Evolutionary conservation across 805 yeast genomes (phyloP), one percentile per base, ranked within the genome.

Genomic region (Monosporozyma siamensis): DNA sequence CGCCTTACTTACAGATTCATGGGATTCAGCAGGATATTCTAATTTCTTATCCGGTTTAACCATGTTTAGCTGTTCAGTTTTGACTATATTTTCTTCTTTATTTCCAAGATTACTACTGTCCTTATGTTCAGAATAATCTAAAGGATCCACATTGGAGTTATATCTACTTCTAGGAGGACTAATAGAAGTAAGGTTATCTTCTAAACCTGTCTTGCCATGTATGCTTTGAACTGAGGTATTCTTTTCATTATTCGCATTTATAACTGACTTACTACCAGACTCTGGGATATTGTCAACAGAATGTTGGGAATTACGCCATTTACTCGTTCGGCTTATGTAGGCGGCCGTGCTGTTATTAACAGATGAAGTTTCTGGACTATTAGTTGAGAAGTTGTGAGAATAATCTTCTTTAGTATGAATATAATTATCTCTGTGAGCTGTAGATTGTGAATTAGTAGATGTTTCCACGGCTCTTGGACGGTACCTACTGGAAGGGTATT

Each of bases 401-500:
- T 25, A 10, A 2, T 14, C 14, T n/a, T 41, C 47, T 23, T 31
- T 21, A 6, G 4, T 10, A 20, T 18, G 11, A 12, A 14, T 11
- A 18, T 32, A 10, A 10, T 32, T 18, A 18, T 32, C 35, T 32
- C 22, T 18, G 4, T 14, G 14, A 9, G 11, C 9, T 18, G 10
- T 9, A 7, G 35, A 22, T 4, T 22, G 17, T 9, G 35, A 6
- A 32, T 32, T 32, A 12, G 10, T n/a, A 4, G 35, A 5, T 32
- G 23, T 18, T 18, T 32, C 35, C 23, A 6, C 7, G 4, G 14
- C 17, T n/a, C 54, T 59, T 2, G 61, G 54, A 42, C 54, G 58
- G 42, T 57, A 59, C 34, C 64, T 46, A 40, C 61, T 56, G 10
- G 30, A 15, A 5, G 27, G 29, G 15, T 23, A 32, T 24, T 18